Conservation (phyloP, 169 alveolate genomes). For the Cryptosporidium ubiquitum region DNA sequence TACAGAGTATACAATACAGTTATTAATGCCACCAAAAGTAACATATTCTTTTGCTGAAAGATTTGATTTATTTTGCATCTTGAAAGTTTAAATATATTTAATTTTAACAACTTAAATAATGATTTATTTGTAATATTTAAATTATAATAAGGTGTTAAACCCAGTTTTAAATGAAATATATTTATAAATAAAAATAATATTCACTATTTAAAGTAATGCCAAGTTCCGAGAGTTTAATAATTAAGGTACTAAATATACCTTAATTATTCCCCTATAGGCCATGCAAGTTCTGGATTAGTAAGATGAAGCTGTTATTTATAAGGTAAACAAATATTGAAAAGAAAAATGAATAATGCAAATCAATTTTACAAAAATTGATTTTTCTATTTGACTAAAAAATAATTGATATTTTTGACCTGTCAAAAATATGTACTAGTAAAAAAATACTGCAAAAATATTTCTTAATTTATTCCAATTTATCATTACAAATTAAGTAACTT, state of each 20-base stretch:
- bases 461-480: neutral
- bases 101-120: too few relatives aligned
- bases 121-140: neutral
- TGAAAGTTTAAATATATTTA: neutral
- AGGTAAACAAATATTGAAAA: neutral
- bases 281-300: neutral
- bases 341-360: neutral
- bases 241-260: constrained; percentile 12
- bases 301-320: too few relatives aligned
- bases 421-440: neutral
- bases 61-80: neutral
- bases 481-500: neutral
- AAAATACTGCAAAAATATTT: neutral
- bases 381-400: neutral
- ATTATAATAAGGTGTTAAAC: neutral
- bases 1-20: constrained; percentile 32
- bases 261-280: constrained; percentile 42
- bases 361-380: neutral
- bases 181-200: neutral
- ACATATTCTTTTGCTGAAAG: constrained; percentile 15
- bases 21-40: constrained; percentile 58
- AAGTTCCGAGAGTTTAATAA: constrained; percentile 8
- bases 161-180: neutral
- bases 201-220: constrained; percentile 2
- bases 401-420: neutral